Evolutionary conservation across 371 early-diverging fungal species (phyloP).

Genomic region (Cokeromyces recurvatus): DNA sequence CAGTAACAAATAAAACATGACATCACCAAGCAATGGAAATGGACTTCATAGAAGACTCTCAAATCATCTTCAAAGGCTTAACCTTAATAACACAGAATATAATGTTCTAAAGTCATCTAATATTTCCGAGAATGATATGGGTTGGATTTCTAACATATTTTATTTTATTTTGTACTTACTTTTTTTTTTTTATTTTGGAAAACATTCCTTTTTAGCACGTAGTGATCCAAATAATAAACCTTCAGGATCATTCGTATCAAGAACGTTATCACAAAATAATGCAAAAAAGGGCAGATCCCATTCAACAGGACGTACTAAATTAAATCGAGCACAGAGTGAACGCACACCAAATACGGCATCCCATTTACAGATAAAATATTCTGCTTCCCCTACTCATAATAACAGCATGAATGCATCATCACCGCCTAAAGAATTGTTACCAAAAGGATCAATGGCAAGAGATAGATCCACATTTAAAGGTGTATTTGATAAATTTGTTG

Average conservation of each 20-base stretch:
- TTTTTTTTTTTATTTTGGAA: background rate
- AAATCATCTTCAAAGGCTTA: conserved; percentile 39
- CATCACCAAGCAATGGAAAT: conserved; percentile 30
- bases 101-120: conserved; percentile 17
- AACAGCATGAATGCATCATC: conserved; percentile 12
- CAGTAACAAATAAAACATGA: too few relatives aligned
- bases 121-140: conserved; percentile 27
- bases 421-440: conserved; percentile 14
- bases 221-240: too few relatives aligned
- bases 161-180: conserved; percentile 1
- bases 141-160: too few relatives aligned
- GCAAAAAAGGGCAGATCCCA: conserved; percentile 27
- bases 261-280: conserved; percentile 32
- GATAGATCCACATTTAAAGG: conserved; percentile 57
- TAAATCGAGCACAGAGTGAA: conserved; percentile 9
- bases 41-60: conserved; percentile 39
- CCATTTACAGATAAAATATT: conserved; percentile 10
- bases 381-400: conserved; percentile 1
- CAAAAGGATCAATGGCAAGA: conserved; percentile 7
- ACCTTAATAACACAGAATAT: conserved; percentile 29
- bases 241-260: conserved; percentile 23
- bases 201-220: background rate
- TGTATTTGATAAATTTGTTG: conserved; percentile 65
- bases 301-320: conserved; percentile 21
- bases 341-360: conserved; percentile 1